These are phyloP conservation scores for Naegleria gruberi DNA, from an alignment of 208 protist genomes.

Conservation along the genomic window DNA sequence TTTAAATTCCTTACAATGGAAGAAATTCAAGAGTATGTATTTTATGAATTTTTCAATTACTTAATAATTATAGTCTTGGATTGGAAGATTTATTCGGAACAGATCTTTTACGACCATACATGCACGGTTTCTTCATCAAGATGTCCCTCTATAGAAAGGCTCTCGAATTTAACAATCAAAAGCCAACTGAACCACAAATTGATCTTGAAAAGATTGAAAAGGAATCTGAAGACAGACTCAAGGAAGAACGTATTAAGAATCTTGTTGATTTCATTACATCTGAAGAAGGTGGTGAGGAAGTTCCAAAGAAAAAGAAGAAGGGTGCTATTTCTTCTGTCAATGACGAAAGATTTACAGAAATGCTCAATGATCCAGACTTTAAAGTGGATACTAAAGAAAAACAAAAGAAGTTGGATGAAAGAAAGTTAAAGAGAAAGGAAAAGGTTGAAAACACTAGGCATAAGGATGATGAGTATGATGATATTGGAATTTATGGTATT, in stretches of 20 bases:
- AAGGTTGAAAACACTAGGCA: neutral
- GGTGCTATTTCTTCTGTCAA: neutral
- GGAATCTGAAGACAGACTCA: neutral
- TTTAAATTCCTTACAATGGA: conserved; percentile 92
- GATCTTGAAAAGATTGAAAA: neutral
- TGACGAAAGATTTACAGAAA: neutral
- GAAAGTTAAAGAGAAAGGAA: neutral
- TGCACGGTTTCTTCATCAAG: conserved; percentile 97
- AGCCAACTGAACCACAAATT: too few relatives aligned
- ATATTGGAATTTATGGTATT: neutral
- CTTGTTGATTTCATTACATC: neutral
- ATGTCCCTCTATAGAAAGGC: conserved; percentile 66
- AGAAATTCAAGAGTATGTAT: conserved; percentile 65
- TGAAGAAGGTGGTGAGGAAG: neutral
- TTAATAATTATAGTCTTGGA: conserved; percentile 33
- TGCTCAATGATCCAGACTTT: neutral
- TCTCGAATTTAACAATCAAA: neutral
- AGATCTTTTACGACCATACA: conserved; percentile 80
- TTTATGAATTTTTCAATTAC: neutral
- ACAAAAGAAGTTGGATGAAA: neutral
- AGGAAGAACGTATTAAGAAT: neutral
- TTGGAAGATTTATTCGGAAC: conserved; percentile 78
- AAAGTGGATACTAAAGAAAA: neutral
- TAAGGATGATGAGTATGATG: neutral
- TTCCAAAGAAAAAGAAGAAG: neutral